Conservation (phyloP, 176 grass and related monocot genomes). For the Carex scoparia region DNA sequence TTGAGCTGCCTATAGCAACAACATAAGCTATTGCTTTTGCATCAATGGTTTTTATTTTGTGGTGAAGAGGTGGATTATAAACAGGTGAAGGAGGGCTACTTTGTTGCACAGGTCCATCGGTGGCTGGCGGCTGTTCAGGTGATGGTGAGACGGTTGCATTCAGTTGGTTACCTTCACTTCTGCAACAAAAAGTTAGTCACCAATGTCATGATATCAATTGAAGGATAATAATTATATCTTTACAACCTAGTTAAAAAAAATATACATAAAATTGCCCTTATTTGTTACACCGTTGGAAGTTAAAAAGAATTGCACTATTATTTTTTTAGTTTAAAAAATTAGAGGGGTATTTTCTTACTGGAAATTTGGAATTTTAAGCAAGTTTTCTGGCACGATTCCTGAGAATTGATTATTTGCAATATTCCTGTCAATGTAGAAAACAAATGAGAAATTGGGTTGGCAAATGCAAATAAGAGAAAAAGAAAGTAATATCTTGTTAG, state of each 20-base stretch:
- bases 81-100: conserved; percentile 17
- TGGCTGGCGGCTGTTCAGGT: conserved; percentile 1
- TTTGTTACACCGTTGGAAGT: neutral
- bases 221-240: neutral
- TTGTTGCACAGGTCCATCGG: conserved; percentile 7
- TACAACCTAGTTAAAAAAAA: neutral
- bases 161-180: conserved; percentile 40
- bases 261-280: neutral
- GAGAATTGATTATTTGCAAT: conserved; percentile 92
- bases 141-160: conserved; percentile 35
- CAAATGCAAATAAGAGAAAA: neutral
- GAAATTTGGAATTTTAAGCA: conserved; percentile 79
- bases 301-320: neutral
- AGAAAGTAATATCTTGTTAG: neutral
- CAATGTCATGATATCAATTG: neutral
- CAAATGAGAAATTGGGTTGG: neutral
- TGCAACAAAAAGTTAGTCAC: conserved; percentile 4
- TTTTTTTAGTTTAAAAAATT: neutral
- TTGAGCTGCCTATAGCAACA: neutral
- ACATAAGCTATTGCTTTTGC: conserved; percentile 22
- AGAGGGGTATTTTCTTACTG: conserved; percentile 45
- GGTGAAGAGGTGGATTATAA: neutral
- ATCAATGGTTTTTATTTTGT: conserved; percentile 19
- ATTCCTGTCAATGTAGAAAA: conserved; percentile 60
- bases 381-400: conserved; percentile 64